Evolutionary conservation across 148 eudicot genomes (phyloP).

Genomic region (Chenopodium suecicum): DNA sequence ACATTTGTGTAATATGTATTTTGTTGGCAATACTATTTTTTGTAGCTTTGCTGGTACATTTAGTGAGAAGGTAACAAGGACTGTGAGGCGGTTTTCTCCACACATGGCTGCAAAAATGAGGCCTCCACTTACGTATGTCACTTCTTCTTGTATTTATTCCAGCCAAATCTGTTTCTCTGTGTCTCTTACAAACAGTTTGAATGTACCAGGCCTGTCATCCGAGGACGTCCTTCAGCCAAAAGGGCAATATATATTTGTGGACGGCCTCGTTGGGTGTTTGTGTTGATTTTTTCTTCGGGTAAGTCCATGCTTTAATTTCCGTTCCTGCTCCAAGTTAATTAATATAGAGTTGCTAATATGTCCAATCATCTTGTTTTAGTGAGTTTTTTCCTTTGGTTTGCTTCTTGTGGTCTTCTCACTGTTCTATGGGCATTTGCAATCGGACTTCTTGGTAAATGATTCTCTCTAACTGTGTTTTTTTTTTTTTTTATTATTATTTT

Average conservation of each 20-base stretch:
- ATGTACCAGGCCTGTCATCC: constrained; percentile 80
- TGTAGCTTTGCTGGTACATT: constrained; percentile 92
- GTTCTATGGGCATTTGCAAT: constrained; percentile 72
- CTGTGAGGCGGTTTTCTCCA: constrained; percentile 89
- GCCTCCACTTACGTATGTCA: constrained; percentile 89
- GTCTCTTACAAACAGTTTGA: constrained; percentile 21
- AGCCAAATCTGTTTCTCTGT: neutral
- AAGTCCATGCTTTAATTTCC: constrained; percentile 18
- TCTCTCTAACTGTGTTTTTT: neutral
- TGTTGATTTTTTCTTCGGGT: constrained; percentile 61
- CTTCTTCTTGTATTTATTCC: constrained; percentile 2
- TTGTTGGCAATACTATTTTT: constrained; percentile 19
- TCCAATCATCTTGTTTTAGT: constrained; percentile 38
- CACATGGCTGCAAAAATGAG: constrained; percentile 99
- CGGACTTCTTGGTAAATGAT: constrained; percentile 67
- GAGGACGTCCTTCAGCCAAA: constrained; percentile 97
- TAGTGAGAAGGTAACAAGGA: constrained; percentile 83
- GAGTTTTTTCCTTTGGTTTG: constrained; percentile 84
- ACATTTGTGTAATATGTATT: neutral
- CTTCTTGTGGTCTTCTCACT: constrained; percentile 76
- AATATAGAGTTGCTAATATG: neutral
- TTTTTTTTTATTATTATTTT: neutral
- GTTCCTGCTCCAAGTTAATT: constrained; percentile 2
- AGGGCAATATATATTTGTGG: constrained; percentile 87
- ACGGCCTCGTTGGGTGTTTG: constrained; percentile 93